Evolutionary conservation across 2,329 filamentous ascomycete species (phyloP).

Genomic region (Cryphonectria nitschkei): DNA sequence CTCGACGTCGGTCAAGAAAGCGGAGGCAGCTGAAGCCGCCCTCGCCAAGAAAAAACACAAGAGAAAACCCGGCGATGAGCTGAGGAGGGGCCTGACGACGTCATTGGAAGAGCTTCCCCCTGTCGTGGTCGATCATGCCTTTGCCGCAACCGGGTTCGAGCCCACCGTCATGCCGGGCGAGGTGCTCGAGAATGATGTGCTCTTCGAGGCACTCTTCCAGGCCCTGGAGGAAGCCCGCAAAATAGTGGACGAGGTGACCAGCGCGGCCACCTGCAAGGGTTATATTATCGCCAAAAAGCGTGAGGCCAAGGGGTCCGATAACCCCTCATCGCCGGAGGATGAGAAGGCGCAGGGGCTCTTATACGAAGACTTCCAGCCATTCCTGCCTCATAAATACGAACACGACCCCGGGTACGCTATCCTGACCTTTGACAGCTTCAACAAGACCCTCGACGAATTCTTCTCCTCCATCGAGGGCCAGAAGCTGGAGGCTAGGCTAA

Average conservation of each 20-base stretch:
- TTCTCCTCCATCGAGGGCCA: conserved; percentile 96
- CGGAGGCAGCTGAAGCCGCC: conserved; percentile 51
- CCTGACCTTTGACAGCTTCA: conserved; percentile 81
- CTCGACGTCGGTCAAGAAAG: conserved; percentile 64
- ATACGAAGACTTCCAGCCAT: conserved; percentile 96
- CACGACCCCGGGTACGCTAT: conserved; percentile 67
- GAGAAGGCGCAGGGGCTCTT: conserved; percentile 58
- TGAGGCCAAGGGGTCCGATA: conserved; percentile 31
- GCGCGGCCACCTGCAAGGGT: conserved; percentile 68
- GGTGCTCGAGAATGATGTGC: conserved; percentile 66
- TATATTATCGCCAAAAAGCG: conserved; percentile 83
- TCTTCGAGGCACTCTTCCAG: conserved; percentile 68
- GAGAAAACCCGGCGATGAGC: conserved; percentile 72
- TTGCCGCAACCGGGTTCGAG: conserved; percentile 73
- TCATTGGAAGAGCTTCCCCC: conserved; percentile 90
- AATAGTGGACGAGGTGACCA: conserved; percentile 70
- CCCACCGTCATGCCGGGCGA: conserved; percentile 67
- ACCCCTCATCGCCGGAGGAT: conserved; percentile 36
- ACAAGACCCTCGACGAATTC: conserved; percentile 93
- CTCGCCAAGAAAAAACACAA: conserved; percentile 66
- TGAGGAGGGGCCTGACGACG: conserved; percentile 79
- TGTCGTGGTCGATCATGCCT: conserved; percentile 82
- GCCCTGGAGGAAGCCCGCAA: conserved; percentile 72
- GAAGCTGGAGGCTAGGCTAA: conserved; percentile 81
- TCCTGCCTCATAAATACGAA: conserved; percentile 79